A percentile compares a stretch with the other conserved stretches of the same genome.
Evolutionary conservation across 1,284 basidiomycete genomes (phyloP).

Genomic region (Cutaneotrichosporon curvatum): DNA sequence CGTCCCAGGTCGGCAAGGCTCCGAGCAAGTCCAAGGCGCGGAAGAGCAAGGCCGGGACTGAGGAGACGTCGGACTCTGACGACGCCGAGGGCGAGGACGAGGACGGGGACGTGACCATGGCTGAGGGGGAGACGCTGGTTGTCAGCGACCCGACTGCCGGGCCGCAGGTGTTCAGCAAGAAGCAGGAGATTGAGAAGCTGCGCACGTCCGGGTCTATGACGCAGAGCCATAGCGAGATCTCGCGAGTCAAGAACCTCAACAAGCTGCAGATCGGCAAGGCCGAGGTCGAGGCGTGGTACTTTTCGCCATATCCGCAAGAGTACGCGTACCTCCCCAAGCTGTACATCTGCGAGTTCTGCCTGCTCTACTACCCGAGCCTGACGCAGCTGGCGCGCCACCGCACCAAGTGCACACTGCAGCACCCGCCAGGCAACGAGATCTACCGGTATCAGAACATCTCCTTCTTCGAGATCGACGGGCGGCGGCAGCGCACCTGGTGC

Average conservation of each 20-base stretch:
- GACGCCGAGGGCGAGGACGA: conserved; percentile 51
- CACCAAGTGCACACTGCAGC: conserved; percentile 81
- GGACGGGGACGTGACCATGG: conserved; percentile 54
- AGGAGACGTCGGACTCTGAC: conserved; percentile 30
- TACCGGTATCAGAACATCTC: conserved; percentile 94
- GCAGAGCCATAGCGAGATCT: conserved; percentile 93
- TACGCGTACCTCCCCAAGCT: conserved; percentile 91
- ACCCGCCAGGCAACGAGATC: conserved; percentile 98
- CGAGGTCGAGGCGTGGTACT: conserved; percentile 99
- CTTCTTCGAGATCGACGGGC: conserved; percentile 97
- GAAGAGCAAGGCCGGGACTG: conserved; percentile 42
- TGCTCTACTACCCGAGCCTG: conserved; percentile 77
- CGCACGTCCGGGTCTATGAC: conserved; percentile 98
- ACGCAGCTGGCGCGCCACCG: conserved; percentile 88
- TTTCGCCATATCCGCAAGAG: conserved; percentile 96
- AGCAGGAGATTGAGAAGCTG: conserved; percentile 97
- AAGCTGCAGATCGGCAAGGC: conserved; percentile 91
- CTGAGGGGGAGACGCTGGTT: conserved; percentile 45
- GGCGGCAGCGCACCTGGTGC: conserved; percentile 93
- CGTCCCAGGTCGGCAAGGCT: conserved; percentile 38
- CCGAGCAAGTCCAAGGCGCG: conserved; percentile 39
- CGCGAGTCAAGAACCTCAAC: conserved; percentile 97
- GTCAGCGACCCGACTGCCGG: conserved; percentile 45
- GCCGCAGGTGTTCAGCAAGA: conserved; percentile 71
- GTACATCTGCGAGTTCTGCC: conserved; percentile 98